phyloP scores from a whole-genome alignment of 768 basidiomycete species.

The Postia placenta region DNA sequence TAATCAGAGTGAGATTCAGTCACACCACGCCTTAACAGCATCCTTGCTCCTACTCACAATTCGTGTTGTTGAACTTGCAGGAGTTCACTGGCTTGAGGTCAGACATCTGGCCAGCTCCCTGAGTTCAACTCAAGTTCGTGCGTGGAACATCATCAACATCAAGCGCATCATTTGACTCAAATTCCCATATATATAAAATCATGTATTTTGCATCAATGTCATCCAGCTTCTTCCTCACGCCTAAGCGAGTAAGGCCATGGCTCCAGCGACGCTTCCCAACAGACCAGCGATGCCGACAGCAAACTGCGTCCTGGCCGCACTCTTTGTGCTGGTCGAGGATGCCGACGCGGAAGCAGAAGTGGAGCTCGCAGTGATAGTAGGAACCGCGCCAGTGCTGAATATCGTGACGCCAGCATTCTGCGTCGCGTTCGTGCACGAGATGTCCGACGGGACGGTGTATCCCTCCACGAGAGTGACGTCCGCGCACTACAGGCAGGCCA shows the following conservation, averaged over 20 bases:
- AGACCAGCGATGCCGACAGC: constrained; percentile 12
- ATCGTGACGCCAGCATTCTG: neutral
- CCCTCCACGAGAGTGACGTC: constrained; percentile 65
- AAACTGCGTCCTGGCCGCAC: constrained; percentile 8
- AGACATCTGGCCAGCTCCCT: too few species aligned
- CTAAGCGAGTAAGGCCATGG: constrained; percentile 15
- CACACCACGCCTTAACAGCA: too few species aligned
- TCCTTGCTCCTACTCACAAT: too few species aligned
- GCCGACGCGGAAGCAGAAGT: neutral
- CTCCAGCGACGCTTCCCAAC: constrained; percentile 15
- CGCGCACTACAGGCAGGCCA: constrained; percentile 48
- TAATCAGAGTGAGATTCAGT: too few species aligned
- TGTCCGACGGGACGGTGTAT: constrained; percentile 41
- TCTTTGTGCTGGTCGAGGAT: constrained; percentile 4
- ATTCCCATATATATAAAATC: too few species aligned
- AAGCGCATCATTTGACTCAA: too few species aligned
- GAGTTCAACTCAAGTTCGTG: too few species aligned
- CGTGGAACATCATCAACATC: too few species aligned
- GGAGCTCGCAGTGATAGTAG: neutral
- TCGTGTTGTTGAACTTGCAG: too few species aligned
- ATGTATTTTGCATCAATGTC: too few species aligned
- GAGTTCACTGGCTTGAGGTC: too few species aligned
- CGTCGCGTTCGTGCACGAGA: constrained; percentile 30
- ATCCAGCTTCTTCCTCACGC: too few species aligned
- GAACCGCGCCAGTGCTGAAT: constrained; percentile 1